Conservation (phyloP, 148 eudicot species). For the Agrostemma githago region DNA sequence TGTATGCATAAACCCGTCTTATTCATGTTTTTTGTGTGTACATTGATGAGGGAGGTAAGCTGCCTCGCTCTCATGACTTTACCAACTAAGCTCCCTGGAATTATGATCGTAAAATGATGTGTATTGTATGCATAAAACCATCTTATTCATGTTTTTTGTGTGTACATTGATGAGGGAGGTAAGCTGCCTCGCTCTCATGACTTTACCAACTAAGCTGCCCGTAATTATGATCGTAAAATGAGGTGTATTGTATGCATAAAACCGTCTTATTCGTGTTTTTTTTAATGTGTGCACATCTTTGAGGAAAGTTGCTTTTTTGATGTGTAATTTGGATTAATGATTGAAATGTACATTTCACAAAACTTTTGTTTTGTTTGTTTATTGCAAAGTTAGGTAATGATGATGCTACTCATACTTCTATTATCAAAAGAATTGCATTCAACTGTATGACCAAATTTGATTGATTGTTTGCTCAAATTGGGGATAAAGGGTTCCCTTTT, state of each 20-base stretch:
- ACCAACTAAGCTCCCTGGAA: too few relatives aligned
- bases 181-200: too few relatives aligned
- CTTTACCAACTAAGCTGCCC: too few relatives aligned
- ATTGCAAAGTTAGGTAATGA: conserved; percentile 14
- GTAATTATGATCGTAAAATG: neutral
- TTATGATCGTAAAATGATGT: neutral
- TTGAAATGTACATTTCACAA: neutral
- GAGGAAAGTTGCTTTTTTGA: neutral
- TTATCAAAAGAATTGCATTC: neutral
- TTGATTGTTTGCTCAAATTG: neutral
- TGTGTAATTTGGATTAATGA: neutral
- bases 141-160: too few relatives aligned
- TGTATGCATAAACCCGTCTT: neutral
- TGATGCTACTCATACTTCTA: conserved; percentile 5
- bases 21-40: too few relatives aligned
- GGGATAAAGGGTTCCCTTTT: neutral
- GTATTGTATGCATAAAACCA: too few relatives aligned
- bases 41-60: too few relatives aligned
- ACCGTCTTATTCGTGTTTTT: too few relatives aligned
- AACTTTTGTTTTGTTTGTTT: conserved; percentile 15
- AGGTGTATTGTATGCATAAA: too few relatives aligned
- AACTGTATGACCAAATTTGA: neutral
- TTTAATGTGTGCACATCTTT: too few relatives aligned
- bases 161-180: too few relatives aligned
- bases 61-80: too few relatives aligned